Evolutionary conservation across 2,329 filamentous ascomycete genomes (phyloP), one percentile per base, ranked within the genome.

Genomic region (Tolypocladium ophioglossoides): DNA sequence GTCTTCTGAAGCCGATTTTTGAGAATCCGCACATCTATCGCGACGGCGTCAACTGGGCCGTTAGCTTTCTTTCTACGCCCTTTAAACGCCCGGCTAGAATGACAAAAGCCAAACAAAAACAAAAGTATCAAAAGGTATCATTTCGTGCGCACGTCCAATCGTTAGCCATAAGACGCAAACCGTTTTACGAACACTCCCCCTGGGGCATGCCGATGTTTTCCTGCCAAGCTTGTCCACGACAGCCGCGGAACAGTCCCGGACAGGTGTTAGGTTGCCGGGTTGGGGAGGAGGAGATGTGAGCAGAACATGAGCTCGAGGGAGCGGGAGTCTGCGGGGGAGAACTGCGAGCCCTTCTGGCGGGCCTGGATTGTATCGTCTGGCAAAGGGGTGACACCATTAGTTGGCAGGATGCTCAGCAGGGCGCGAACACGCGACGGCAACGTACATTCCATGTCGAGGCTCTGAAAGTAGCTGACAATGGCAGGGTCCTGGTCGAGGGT

Each of bases 401-500:
- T 4, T 4, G 4, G 18, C 18, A 7, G 44, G 10, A 7, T 24
- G 2, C 14, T 44, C 32, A 35, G 4, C 41, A 9, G 30, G 30
- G 14, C 6, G 30, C 9, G 7, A 32, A 16, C 6, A 18, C 41
- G 37, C 2, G 10, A 20, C 7, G 16, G n/a, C 38, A 14, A 73
- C 80, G 71, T 69, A 84, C 82, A 80, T 54, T 78, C 79, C 1
- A 86, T 68, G 55, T 79, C 74, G 37, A 85, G 68, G 34, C 71
- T 70, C 51, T 79, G 70, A 61, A 84, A 85, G 58, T 81, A 86
- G 27, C 70, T 68, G 37, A 67, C 65, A 32, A 80, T 66, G 1
- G 68, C 64, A 10, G 73, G 71, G 47, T 79, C 77, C 22, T 74
- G 68, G 24, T 77, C 75, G 34, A 75, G 71, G 0, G 74, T 72